Evolutionary conservation across 2,329 filamentous ascomycete genomes (phyloP).

Genomic region (Fusarium xylarioides): DNA sequence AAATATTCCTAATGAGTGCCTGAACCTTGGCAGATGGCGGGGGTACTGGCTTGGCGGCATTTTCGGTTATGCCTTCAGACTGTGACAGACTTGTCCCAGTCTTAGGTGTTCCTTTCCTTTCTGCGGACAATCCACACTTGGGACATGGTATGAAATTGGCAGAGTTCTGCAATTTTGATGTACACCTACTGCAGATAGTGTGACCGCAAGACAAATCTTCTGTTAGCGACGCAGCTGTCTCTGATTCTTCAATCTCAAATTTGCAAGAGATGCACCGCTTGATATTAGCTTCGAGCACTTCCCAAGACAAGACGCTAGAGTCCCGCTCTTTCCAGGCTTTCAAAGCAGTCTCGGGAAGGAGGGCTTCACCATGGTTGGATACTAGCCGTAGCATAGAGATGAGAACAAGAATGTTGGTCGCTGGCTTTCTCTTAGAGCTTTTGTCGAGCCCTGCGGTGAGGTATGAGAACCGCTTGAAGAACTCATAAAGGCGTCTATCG

Average conservation of each 20-base stretch:
- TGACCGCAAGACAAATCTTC: not conserved
- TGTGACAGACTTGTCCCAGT: too few species aligned
- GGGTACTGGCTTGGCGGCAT: not conserved
- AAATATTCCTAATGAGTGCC: not conserved
- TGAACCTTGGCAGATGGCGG: not conserved
- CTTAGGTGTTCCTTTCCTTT: not conserved
- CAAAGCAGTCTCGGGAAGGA: not conserved
- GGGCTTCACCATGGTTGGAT: constrained; percentile 5
- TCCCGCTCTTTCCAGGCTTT: not conserved
- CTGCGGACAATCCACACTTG: not conserved
- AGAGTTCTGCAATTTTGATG: not conserved
- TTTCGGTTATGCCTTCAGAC: not conserved
- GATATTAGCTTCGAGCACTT: not conserved
- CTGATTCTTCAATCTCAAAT: not conserved
- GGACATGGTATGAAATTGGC: not conserved
- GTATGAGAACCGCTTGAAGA: not conserved
- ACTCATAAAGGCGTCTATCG: not conserved
- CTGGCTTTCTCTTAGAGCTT: not conserved
- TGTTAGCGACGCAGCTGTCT: not conserved
- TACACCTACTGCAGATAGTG: not conserved
- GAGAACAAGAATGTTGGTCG: not conserved
- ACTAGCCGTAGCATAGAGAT: not conserved
- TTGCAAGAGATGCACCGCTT: not conserved
- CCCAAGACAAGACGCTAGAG: not conserved
- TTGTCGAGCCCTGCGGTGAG: not conserved